Conservation (phyloP, 768 basidiomycete species). For the Trametes sanguinea region DNA sequence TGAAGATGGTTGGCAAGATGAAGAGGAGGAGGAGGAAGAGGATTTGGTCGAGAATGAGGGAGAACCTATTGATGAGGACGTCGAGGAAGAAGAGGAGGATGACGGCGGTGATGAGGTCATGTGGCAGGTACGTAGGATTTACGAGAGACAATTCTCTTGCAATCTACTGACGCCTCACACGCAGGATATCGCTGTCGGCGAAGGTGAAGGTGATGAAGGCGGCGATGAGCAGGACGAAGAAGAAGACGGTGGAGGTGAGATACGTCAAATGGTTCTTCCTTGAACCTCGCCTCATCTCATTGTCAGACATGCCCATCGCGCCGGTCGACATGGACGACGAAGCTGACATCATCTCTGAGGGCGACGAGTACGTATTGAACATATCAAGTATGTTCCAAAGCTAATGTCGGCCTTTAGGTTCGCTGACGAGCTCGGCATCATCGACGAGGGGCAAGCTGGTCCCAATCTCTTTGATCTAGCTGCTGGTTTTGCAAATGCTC, state of each 20-base stretch:
- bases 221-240: constrained; percentile 51
- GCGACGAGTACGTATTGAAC: constrained; percentile 31
- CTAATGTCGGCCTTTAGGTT: constrained; percentile 26
- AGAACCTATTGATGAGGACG: constrained; percentile 38
- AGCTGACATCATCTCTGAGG: constrained; percentile 35
- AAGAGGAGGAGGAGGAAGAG: constrained; percentile 72
- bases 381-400: neutral
- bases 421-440: constrained; percentile 36
- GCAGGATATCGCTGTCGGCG: constrained; percentile 39
- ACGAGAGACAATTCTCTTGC: neutral
- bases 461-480: constrained; percentile 53
- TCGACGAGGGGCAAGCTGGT: constrained; percentile 28
- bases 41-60: constrained; percentile 50
- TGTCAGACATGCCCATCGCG: constrained; percentile 30
- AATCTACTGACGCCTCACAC: neutral
- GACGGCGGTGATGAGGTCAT: constrained; percentile 44
- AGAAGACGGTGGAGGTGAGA: constrained; percentile 58
- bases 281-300: neutral
- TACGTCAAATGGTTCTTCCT: constrained; percentile 32
- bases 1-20: constrained; percentile 65
- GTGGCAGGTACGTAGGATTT: constrained; percentile 39
- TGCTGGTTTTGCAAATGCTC: constrained; percentile 48
- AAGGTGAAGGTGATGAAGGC: constrained; percentile 38
- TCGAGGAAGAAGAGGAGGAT: constrained; percentile 38
- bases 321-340: constrained; percentile 35